Evolutionary conservation across 441 rosid species (phyloP).

Genomic region (Omphalea diandra): DNA sequence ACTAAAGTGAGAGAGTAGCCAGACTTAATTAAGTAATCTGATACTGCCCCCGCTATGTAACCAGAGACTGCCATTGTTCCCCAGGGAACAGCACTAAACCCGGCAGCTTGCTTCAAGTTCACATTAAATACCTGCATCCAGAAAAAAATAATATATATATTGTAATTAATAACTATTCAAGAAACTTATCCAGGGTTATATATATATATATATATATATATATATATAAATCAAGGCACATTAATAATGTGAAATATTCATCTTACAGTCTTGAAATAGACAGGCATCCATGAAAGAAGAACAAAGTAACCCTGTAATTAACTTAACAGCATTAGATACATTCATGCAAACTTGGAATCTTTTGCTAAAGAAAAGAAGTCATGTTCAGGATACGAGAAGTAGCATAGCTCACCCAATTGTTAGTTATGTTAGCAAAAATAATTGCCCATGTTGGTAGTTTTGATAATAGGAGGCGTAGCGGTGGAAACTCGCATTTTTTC

Average conservation of each 20-base stretch:
- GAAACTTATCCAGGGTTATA: too few relatives aligned
- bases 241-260: background rate
- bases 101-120: constrained; percentile 90
- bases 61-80: constrained; percentile 91
- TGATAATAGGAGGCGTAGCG: constrained; percentile 56
- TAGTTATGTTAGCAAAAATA: constrained; percentile 74
- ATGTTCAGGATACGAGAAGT: background rate
- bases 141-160: background rate
- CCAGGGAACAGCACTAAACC: constrained; percentile 99
- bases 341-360: background rate
- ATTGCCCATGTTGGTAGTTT: constrained; percentile 89
- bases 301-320: constrained; percentile 87
- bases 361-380: background rate
- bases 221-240: too few relatives aligned
- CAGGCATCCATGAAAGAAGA: constrained; percentile 98
- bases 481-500: constrained; percentile 38
- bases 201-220: too few relatives aligned
- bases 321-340: background rate
- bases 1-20: constrained; percentile 74
- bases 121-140: constrained; percentile 64
- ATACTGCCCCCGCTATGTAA: constrained; percentile 64
- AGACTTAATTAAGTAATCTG: constrained; percentile 63
- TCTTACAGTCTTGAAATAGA: constrained; percentile 86
- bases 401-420: constrained; percentile 75
- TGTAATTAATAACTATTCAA: too few relatives aligned